Conservation (phyloP, 2,329 filamentous ascomycete genomes). For the Onygenales sp. region DNA sequence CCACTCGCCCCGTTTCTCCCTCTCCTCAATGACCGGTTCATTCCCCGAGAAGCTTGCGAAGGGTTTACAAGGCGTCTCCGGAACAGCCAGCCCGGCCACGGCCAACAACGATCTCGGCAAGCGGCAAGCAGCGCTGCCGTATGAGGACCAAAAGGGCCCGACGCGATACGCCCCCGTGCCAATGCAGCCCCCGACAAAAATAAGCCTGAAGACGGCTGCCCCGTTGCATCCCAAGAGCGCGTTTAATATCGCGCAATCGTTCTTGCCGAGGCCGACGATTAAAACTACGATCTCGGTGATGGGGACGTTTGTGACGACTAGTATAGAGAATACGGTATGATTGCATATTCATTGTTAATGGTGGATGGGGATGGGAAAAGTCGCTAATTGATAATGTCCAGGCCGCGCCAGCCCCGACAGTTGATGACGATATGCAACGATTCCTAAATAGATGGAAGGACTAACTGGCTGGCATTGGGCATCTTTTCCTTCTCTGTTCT, state of each 20-base stretch:
- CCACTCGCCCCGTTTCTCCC: constrained; percentile 55
- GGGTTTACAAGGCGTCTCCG: constrained; percentile 28
- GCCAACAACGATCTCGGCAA: constrained; percentile 21
- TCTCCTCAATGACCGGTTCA: constrained; percentile 53
- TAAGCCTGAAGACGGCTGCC: constrained; percentile 42
- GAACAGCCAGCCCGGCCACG: constrained; percentile 12
- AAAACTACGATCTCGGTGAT: constrained; percentile 41
- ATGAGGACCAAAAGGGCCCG: constrained; percentile 46
- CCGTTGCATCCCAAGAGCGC: constrained; percentile 48
- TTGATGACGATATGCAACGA: constrained; percentile 46
- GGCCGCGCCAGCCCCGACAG: constrained; percentile 43
- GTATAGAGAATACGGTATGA: constrained; percentile 51
- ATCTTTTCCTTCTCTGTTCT: not conserved
- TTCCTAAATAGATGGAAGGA: constrained; percentile 53
- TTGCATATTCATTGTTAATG: constrained; percentile 11
- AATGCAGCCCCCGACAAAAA: constrained; percentile 48
- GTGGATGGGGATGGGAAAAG: constrained; percentile 4
- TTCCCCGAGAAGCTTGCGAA: constrained; percentile 38
- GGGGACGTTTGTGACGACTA: constrained; percentile 40
- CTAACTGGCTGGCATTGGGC: constrained; percentile 21
- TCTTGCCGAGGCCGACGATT: constrained; percentile 36
- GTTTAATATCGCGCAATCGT: constrained; percentile 43
- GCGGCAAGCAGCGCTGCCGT: constrained; percentile 35
- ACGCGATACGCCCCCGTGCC: constrained; percentile 56
- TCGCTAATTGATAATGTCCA: constrained; percentile 16